Conservation (phyloP, 306 rosid species). For the Fragaria iinumae region DNA sequence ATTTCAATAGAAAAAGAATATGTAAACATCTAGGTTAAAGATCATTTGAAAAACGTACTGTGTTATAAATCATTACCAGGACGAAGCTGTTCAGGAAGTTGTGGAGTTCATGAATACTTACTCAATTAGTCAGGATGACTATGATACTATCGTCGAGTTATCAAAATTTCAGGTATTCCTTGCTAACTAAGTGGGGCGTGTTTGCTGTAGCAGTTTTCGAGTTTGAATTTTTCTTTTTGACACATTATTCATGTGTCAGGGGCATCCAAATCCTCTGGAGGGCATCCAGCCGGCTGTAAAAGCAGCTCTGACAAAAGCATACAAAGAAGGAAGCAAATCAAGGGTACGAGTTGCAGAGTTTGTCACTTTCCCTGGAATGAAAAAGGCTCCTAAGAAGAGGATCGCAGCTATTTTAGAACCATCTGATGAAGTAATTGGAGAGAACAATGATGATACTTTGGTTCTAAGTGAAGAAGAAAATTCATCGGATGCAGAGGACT, state of each 20-base stretch:
- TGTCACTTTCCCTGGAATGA: conserved; percentile 64
- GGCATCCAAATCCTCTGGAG: conserved; percentile 73
- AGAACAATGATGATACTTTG: conserved; percentile 44
- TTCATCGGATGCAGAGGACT: conserved; percentile 58
- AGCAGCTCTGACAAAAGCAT: conserved; percentile 83
- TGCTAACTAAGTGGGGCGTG: conserved; percentile 11
- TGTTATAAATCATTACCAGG: conserved; percentile 50
- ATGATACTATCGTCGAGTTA: conserved; percentile 72
- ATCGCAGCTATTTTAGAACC: conserved; percentile 90
- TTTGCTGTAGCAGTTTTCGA: conserved; percentile 12
- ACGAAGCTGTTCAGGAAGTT: conserved; percentile 77
- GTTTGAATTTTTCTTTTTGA: conserved; percentile 6
- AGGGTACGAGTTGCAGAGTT: conserved; percentile 76
- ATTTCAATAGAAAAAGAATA: background rate
- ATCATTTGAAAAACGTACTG: conserved; percentile 12
- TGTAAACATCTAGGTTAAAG: background rate
- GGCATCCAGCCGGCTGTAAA: conserved; percentile 72
- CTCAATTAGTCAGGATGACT: conserved; percentile 85
- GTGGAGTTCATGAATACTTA: conserved; percentile 88
- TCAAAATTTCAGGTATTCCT: conserved; percentile 78
- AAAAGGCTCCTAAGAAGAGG: conserved; percentile 78
- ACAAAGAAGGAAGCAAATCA: conserved; percentile 72
- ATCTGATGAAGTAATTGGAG: conserved; percentile 51
- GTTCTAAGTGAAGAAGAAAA: conserved; percentile 74
- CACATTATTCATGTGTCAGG: conserved; percentile 49